Evolutionary conservation across 208 protist genomes (phyloP).

Genomic region (Paratrypanosoma confusum): DNA sequence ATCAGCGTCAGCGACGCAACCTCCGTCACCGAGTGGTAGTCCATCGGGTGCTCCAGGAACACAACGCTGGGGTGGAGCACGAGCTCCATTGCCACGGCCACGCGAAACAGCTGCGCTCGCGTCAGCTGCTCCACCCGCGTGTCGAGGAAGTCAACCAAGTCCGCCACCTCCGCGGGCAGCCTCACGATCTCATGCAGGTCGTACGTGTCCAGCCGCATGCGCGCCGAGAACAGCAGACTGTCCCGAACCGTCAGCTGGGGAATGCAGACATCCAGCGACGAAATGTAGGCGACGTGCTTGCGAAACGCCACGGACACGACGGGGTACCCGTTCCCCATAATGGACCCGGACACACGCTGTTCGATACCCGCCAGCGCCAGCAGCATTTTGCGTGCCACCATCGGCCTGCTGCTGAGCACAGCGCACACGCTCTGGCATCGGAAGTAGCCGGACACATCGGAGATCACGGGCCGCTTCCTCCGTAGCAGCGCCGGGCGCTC

Average conservation of each 20-base stretch:
- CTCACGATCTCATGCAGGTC: slow-evolving; percentile 5
- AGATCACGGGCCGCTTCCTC: background rate
- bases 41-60: slow-evolving; percentile 13
- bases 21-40: slow-evolving; percentile 9
- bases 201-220: slow-evolving; percentile 15
- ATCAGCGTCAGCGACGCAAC: slow-evolving; percentile 5
- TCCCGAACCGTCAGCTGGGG: slow-evolving; percentile 11
- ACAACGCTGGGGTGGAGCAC: slow-evolving; percentile 15
- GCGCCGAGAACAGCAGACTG: slow-evolving; percentile 19
- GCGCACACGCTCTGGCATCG: no score
- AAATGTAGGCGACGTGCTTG: slow-evolving; percentile 16
- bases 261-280: slow-evolving; percentile 8
- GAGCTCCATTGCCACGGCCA: slow-evolving; percentile 20
- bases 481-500: background rate
- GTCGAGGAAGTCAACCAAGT: slow-evolving; percentile 7
- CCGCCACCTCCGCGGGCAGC: slow-evolving; percentile 2
- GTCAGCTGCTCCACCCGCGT: slow-evolving; percentile 2
- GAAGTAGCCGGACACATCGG: background rate
- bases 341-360: slow-evolving; percentile 6
- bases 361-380: slow-evolving; percentile 15
- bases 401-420: slow-evolving; percentile 12
- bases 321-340: slow-evolving; percentile 22
- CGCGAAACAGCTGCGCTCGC: slow-evolving; percentile 12
- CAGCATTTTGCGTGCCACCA: slow-evolving; percentile 5
- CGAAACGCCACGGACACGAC: slow-evolving; percentile 10